phyloP scores from a whole-genome alignment of 106 monocot species.

The Dendrobium catenatum region DNA sequence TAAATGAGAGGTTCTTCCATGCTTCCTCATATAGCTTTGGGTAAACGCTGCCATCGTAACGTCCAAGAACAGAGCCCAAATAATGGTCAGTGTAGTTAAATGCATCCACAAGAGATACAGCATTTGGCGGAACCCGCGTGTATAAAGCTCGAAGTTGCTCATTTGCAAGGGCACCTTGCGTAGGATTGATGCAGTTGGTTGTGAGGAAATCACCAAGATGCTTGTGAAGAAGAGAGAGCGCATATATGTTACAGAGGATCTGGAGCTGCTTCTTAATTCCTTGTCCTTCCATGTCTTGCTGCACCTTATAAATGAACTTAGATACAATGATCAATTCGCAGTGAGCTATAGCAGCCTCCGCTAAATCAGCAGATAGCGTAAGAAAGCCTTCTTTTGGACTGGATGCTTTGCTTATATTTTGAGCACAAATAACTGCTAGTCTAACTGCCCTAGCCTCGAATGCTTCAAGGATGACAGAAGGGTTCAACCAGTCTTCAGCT shows the following conservation, averaged over 20 bases:
- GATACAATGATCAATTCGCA: slow-evolving; percentile 88
- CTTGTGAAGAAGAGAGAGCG: slow-evolving; percentile 71
- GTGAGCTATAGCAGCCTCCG: slow-evolving; percentile 82
- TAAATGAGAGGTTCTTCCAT: slow-evolving; percentile 94
- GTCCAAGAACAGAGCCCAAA: slow-evolving; percentile 67
- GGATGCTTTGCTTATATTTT: slow-evolving; percentile 50
- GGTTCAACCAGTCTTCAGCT: slow-evolving; percentile 89
- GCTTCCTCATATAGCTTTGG: slow-evolving; percentile 71
- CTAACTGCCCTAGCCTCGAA: slow-evolving; percentile 86
- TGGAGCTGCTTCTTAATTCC: slow-evolving; percentile 69
- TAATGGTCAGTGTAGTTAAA: slow-evolving; percentile 96
- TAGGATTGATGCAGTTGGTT: slow-evolving; percentile 61
- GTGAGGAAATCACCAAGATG: slow-evolving; percentile 77
- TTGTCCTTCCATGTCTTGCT: slow-evolving; percentile 51
- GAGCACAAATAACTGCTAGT: slow-evolving; percentile 66
- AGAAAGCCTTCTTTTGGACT: slow-evolving; percentile 69
- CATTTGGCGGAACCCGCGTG: slow-evolving; percentile 78
- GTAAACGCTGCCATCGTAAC: slow-evolving; percentile 92
- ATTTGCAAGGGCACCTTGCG: slow-evolving; percentile 67
- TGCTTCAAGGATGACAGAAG: slow-evolving; percentile 58
- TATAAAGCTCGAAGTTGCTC: slow-evolving; percentile 71
- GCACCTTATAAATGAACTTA: slow-evolving; percentile 77
- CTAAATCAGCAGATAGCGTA: slow-evolving; percentile 68
- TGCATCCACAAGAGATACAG: slow-evolving; percentile 74
- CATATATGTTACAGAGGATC: slow-evolving; percentile 69